Base-by-base conservation (phyloP, 2,329 filamentous ascomycete genomes). In the Alternaria brassicae region DNA sequence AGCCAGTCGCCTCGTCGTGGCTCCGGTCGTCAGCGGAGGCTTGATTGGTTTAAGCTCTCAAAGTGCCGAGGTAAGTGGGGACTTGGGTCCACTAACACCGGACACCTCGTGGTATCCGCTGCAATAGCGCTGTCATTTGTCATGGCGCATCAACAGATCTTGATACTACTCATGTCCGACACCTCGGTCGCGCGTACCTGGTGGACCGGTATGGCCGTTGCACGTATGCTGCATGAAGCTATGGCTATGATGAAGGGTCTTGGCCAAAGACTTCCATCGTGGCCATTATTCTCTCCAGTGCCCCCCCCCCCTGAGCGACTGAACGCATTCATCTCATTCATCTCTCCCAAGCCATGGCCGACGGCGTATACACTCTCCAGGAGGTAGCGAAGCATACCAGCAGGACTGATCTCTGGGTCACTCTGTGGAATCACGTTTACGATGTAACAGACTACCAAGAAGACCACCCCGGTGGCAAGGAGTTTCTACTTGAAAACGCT, bases 361-460 rank as follows among this genome's bases (percentile, higher is more conserved):
- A 65, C 56, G 41, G 50, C 4, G 32, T 63, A 28, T 65, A 65
- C 56, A 58, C 56, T n/a, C 60, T 65, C 21, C 56, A 53, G 3
- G 61, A 62, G 28, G 82, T 86, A 44, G 81, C 84, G 61, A 83
- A 82, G 58, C 84, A 85, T 58, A 74, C 78, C 42, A 78, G 63
- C 6, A 78, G 81, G 37, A 70, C 79, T 19, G 83, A 85, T 57
- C 83, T 83, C 62, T 86, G 84, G 84, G 77, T 86, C 17, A 80
- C 85, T 0, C 72, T 85, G 2, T 56, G 53, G 54, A 60, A 60
- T 13, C 42, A 61, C 74, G 86, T 89, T 3, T 89, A 87, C 67
- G 78, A 89, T 70, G 77, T 88, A 10, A 83, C 86, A 1, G 80
- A 82, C 40, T 89, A 88, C 62, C 61, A 85, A 2, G 75, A 83